phyloP scores from a whole-genome alignment of 2,329 filamentous ascomycete species.

The Monilinia fructicola region DNA sequence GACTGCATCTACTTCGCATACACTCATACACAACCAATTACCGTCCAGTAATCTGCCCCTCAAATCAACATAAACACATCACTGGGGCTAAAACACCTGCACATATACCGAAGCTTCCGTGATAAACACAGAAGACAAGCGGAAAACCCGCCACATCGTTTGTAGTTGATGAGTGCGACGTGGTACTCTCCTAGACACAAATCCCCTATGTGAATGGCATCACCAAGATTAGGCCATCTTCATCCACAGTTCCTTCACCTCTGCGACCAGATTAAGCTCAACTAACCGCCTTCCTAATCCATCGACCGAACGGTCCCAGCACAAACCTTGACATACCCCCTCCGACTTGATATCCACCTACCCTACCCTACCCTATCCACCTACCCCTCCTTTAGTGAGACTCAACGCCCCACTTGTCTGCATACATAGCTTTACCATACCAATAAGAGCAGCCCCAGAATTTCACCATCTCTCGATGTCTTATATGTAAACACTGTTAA shows the following conservation, averaged over 20 bases:
- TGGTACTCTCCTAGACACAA: too few species aligned
- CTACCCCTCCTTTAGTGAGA: constrained; percentile 9
- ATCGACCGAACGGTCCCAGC: background rate
- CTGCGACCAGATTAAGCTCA: background rate
- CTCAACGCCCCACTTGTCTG: background rate
- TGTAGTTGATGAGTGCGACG: too few species aligned
- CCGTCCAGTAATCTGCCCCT: too few species aligned
- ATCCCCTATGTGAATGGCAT: too few species aligned
- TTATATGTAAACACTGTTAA: background rate
- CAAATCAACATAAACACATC: background rate
- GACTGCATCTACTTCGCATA: background rate
- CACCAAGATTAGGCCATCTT: too few species aligned
- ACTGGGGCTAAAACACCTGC: background rate
- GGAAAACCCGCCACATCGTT: too few species aligned
- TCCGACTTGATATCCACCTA: background rate
- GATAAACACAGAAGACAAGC: too few species aligned
- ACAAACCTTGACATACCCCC: background rate
- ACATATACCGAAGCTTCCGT: background rate
- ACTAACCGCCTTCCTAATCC: too few species aligned
- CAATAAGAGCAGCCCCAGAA: background rate
- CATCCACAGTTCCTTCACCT: background rate
- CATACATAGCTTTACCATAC: background rate
- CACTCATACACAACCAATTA: background rate
- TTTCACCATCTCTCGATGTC: background rate
- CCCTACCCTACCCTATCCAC: background rate